Percentiles rank a stretch among this genome's conserved stretches.
phyloP scores from a whole-genome alignment of 2,329 filamentous ascomycete species.

The Colletotrichum acutatum region DNA sequence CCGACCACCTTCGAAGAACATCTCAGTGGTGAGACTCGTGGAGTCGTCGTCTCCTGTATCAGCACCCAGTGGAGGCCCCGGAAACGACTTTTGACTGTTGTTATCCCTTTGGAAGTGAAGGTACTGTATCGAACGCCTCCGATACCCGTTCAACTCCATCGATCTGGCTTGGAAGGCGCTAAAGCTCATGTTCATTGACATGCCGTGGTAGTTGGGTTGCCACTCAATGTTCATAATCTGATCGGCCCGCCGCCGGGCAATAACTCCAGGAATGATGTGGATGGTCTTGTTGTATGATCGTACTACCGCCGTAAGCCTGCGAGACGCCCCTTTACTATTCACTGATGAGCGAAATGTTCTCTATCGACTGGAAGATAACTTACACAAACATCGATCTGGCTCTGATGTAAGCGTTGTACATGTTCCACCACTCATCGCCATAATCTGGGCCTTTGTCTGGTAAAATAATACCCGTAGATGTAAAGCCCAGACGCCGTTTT shows the following conservation, averaged over 20 bases:
- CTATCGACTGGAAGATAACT: background rate
- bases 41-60: background rate
- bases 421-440: background rate
- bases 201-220: background rate
- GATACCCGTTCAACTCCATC: conserved; percentile 16
- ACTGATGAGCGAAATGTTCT: background rate
- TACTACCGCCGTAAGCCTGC: conserved; percentile 1
- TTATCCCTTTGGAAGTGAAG: conserved; percentile 12
- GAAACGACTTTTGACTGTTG: background rate
- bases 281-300: background rate
- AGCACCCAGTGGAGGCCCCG: background rate
- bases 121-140: conserved; percentile 7
- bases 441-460: background rate
- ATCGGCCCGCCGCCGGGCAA: background rate
- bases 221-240: conserved; percentile 33
- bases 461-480: background rate
- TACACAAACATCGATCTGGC: background rate
- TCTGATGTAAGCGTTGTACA: background rate
- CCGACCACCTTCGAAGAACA: background rate
- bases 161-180: conserved; percentile 23
- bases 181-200: conserved; percentile 20
- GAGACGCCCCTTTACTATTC: background rate
- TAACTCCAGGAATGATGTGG: conserved; percentile 18
- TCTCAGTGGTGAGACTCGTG: background rate
- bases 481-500: background rate